A percentile compares a stretch with the other conserved stretches of the same genome.
phyloP scores from a whole-genome alignment of 1,139 yeast genomes.

The Taphrina betulina region DNA sequence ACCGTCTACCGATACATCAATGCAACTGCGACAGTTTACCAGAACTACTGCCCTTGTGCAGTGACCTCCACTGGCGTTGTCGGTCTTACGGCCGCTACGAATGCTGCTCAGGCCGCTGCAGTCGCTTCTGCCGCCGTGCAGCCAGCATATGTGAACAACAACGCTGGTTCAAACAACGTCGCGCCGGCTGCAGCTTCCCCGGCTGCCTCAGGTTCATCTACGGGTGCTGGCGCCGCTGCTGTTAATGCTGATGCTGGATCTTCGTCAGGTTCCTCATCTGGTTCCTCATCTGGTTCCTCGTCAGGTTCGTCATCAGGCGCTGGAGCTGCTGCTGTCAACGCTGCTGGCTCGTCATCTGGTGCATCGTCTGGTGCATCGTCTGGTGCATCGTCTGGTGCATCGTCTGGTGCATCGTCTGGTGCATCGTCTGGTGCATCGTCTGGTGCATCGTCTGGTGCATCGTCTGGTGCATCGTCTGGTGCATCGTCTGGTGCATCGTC shows the following conservation, averaged over 20 bases:
- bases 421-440: neutral
- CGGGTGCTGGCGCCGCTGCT: slow-evolving; percentile 9
- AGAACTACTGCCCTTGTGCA: slow-evolving; percentile 23
- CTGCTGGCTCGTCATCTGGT: neutral
- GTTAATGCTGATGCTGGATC: neutral
- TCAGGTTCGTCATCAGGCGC: neutral
- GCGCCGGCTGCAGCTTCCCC: neutral
- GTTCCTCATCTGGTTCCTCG: too few relatives aligned
- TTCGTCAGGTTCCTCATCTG: too few relatives aligned
- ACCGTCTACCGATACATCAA: slow-evolving; percentile 24
- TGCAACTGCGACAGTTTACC: slow-evolving; percentile 28
- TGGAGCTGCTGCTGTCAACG: neutral
- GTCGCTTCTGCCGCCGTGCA: neutral
- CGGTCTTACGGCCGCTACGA: slow-evolving; percentile 1
- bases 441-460: neutral
- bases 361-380: neutral
- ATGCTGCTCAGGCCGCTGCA: neutral
- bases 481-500: neutral
- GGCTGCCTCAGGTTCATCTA: neutral
- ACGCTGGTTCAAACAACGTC: slow-evolving; percentile 4
- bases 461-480: neutral
- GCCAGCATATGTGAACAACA: slow-evolving; percentile 16
- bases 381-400: slow-evolving; percentile 3
- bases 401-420: neutral
- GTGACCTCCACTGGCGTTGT: neutral